A percentile compares a stretch with the other conserved stretches of the same genome.
These are phyloP conservation scores for Naumovozyma castellii DNA, from an alignment of 805 yeast species.

Conservation along the genomic window DNA sequence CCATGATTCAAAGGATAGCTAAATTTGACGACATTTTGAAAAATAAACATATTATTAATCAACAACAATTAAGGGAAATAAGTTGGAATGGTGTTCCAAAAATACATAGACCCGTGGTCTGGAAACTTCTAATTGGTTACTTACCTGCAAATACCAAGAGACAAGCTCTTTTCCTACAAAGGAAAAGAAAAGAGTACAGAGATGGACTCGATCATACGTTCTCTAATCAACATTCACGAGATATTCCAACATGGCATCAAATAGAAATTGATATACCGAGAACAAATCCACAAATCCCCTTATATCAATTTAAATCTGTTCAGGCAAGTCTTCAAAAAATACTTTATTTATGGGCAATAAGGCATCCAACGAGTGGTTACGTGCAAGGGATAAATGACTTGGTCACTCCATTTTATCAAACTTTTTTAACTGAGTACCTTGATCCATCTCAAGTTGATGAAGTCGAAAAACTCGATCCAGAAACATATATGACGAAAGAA, in stretches of 20 bases:
- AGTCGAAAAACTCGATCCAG: constrained; percentile 56
- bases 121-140: constrained; percentile 88
- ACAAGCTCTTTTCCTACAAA: constrained; percentile 54
- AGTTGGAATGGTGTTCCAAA: constrained; percentile 94
- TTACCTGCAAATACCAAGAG: constrained; percentile 77
- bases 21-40: constrained; percentile 58
- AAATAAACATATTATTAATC: constrained; percentile 45
- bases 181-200: constrained; percentile 78
- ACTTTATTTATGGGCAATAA: constrained; percentile 84
- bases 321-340: constrained; percentile 75
- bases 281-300: constrained; percentile 75
- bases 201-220: constrained; percentile 67
- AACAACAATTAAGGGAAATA: constrained; percentile 61
- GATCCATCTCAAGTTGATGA: constrained; percentile 32
- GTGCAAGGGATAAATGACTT: constrained; percentile 96
- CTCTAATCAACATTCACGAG: constrained; percentile 43
- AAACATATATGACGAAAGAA: constrained; percentile 42
- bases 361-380: constrained; percentile 96
- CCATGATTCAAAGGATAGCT: constrained; percentile 50
- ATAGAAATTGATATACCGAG: constrained; percentile 90
- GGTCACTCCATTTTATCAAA: constrained; percentile 86
- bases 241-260: constrained; percentile 86
- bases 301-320: constrained; percentile 60
- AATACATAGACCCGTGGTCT: constrained; percentile 67
- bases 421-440: constrained; percentile 64